Percentiles rank a stretch among this genome's conserved stretches.
Conservation (phyloP, 345 rosid species). For the Salix caprea region DNA sequence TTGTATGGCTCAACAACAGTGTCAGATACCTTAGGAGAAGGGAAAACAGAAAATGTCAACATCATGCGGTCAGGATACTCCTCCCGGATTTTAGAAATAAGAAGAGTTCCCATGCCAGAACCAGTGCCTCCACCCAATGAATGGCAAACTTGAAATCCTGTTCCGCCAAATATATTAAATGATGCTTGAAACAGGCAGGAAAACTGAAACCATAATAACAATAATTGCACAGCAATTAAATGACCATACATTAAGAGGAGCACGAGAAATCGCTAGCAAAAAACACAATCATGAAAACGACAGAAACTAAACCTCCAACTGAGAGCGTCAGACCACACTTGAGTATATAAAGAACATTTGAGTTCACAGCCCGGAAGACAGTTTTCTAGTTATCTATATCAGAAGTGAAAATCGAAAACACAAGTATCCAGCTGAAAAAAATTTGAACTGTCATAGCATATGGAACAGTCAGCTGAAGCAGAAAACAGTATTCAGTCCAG, state of each 20-base stretch:
- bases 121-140: constrained; percentile 31
- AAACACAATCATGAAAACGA: neutral
- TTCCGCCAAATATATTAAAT: neutral
- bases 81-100: constrained; percentile 23
- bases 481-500: neutral
- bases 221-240: neutral
- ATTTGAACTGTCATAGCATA: neutral
- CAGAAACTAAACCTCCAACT: neutral
- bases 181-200: neutral
- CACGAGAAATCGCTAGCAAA: neutral
- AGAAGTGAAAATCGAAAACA: neutral
- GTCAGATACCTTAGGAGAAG: constrained; percentile 27
- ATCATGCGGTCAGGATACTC: constrained; percentile 29
- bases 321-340: neutral
- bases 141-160: constrained; percentile 29
- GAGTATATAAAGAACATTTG: neutral
- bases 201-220: neutral
- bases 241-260: neutral
- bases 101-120: constrained; percentile 29
- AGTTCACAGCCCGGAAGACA: neutral
- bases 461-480: neutral
- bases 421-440: neutral
- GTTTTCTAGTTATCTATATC: neutral
- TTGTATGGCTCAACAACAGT: constrained; percentile 27
- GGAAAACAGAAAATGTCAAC: constrained; percentile 26